phyloP scores from a whole-genome alignment of 129 eudicot genomes.

The Dittrichia graveolens region DNA sequence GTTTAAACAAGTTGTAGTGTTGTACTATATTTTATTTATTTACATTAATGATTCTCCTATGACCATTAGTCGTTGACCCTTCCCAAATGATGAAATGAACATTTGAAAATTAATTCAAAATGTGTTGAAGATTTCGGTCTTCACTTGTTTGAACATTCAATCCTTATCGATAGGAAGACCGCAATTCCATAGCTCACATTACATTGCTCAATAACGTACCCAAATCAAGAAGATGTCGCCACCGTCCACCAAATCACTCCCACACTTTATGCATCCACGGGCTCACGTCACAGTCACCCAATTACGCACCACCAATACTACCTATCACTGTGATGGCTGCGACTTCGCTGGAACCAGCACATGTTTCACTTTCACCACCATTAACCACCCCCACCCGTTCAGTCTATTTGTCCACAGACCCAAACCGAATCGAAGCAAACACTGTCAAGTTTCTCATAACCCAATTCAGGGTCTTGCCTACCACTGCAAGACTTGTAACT shows the following conservation, averaged over 20 bases:
- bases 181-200: no score
- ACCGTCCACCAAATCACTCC: neutral
- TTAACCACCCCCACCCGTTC: slow-evolving; percentile 3
- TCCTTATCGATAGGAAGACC: no score
- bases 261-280: slow-evolving; percentile 30
- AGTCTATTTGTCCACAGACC: slow-evolving; percentile 18
- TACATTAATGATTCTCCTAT: no score
- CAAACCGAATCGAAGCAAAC: neutral
- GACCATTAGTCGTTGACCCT: no score
- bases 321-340: slow-evolving; percentile 28
- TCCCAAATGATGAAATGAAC: no score
- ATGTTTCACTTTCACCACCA: slow-evolving; percentile 24
- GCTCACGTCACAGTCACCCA: slow-evolving; percentile 16
- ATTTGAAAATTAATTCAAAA: no score
- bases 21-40: no score
- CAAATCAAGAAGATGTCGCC: slow-evolving; percentile 9
- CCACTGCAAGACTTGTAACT: slow-evolving; percentile 18
- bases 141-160: no score
- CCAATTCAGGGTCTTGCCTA: slow-evolving; percentile 21
- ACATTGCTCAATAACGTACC: no score
- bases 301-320: neutral
- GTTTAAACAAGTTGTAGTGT: no score
- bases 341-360: slow-evolving; percentile 17
- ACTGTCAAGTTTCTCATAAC: slow-evolving; percentile 23
- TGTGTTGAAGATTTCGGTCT: no score